A percentile compares a stretch with the other conserved stretches of the same genome.
Evolutionary conservation across 179 eudicot genomes (phyloP).

Genomic region (Corrigiola litoralis): DNA sequence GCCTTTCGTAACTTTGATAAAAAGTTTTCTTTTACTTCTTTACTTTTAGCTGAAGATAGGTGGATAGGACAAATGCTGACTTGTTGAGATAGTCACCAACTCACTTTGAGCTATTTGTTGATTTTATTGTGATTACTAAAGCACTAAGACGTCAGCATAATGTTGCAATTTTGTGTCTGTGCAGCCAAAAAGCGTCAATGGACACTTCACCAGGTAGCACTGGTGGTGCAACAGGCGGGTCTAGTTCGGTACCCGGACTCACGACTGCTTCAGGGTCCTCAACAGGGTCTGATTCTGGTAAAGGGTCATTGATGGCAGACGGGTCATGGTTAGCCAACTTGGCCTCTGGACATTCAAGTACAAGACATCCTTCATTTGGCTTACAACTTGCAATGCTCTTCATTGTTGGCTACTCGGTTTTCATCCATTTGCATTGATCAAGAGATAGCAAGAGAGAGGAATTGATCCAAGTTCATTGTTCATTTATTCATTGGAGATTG

Average conservation of each 20-base stretch:
- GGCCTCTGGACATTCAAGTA: constrained; percentile 56
- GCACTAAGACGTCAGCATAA: not conserved
- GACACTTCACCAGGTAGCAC: constrained; percentile 29
- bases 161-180: not conserved
- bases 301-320: constrained; percentile 34
- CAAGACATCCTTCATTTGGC: constrained; percentile 23
- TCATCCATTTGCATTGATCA: constrained; percentile 7
- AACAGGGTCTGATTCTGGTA: constrained; percentile 8
- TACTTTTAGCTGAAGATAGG: too few species aligned
- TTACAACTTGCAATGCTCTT: constrained; percentile 21
- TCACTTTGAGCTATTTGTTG: not conserved
- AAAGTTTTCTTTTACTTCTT: too few species aligned
- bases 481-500: not conserved
- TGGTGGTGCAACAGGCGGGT: constrained; percentile 4
- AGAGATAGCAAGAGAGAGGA: not conserved
- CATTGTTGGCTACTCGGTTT: constrained; percentile 9
- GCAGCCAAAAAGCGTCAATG: constrained; percentile 72
- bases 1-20: too few species aligned
- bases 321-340: constrained; percentile 70
- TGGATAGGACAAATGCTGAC: too few species aligned
- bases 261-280: not conserved
- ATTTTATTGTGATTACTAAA: not conserved
- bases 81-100: too few species aligned
- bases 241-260: constrained; percentile 21
- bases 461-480: not conserved